These are phyloP conservation scores for Straminergon stramineum DNA, from an alignment of 225 moss, liverwort and hornwort species.

Conservation along the genomic window DNA sequence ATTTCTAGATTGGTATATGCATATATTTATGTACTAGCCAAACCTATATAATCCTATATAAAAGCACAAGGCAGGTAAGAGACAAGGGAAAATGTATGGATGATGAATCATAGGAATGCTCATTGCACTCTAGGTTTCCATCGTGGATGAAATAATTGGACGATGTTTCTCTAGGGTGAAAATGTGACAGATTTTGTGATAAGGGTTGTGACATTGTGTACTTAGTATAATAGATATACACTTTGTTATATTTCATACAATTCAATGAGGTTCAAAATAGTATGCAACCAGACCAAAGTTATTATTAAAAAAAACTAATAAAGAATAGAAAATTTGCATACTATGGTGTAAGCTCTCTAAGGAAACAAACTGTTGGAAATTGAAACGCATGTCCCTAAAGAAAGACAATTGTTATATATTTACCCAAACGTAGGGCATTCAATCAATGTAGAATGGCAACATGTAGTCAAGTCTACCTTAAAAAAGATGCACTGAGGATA, in stretches of 20 bases:
- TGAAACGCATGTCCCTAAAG: too few species aligned
- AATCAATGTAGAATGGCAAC: too few species aligned
- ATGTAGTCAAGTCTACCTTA: too few species aligned
- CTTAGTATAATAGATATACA: background rate
- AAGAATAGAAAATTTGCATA: background rate
- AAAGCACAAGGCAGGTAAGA: too few species aligned
- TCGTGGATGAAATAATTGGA: background rate
- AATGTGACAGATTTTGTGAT: background rate
- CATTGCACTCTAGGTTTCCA: rapidly evolving
- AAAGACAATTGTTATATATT: too few species aligned
- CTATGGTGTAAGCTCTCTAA: too few species aligned
- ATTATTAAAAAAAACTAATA: background rate
- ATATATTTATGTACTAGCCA: background rate
- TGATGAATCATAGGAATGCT: too few species aligned
- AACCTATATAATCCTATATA: too few species aligned
- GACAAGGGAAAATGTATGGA: too few species aligned
- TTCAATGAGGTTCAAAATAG: background rate
- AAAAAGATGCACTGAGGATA: too few species aligned
- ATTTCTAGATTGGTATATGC: background rate
- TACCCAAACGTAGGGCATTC: too few species aligned
- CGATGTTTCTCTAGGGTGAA: background rate
- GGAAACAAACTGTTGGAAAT: too few species aligned
- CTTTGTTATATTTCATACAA: background rate
- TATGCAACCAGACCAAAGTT: background rate
- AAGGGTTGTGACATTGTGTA: background rate